Base-by-base conservation (phyloP, 148 eudicot species). In the Tetragonia tetragonoides region DNA sequence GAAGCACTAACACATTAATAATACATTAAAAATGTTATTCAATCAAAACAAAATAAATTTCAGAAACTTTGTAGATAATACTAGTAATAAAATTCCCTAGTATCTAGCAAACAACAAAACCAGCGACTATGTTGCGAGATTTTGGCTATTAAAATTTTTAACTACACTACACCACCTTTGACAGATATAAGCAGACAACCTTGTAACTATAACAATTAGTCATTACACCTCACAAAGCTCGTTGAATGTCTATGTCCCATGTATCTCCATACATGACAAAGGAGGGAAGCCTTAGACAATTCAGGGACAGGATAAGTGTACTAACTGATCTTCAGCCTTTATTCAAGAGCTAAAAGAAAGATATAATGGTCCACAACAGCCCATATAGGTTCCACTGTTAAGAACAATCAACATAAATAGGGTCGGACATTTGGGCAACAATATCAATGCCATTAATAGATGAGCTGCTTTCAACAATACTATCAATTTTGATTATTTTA, bases 351-450 rank as follows among this genome's bases (percentile, higher is more conserved):
- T 38, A 37, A 46, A 69, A 78, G 65, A 69, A 49, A 57, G n/a
- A 78, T 7, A 66, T 16, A 74, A 60, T 80, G 81, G 81, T 21
- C 81, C 84, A 81, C 78, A 77, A 66, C 40, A 39, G 23, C 23
- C 46, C 56, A 37, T 3, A 46, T 70, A 75, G 78, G 78, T 75
- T 73, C 41, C 77, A 65, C 60, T 63, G 37, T 21, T 20, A 53
- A 80, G 72, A 82, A 82, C 78, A 78, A 78, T 82, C 81, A 74
- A 82, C 81, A 74, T 74, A 60, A 73, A 77, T 77, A 34, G 23
- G 66, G 70, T 73, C 72, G 46, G 46, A 46, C 56, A 57, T 37
- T 23, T 28, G 24, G 65, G 53, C 17, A 65, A 49, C 57, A 38
- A 16, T 23, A 39, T 63, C 51, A 70, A 23, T 38, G 75, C 54